Percentiles rank a stretch among this genome's conserved stretches.
Conservation (phyloP, 257 asterid genomes). For the Anisodus acutangulus region DNA sequence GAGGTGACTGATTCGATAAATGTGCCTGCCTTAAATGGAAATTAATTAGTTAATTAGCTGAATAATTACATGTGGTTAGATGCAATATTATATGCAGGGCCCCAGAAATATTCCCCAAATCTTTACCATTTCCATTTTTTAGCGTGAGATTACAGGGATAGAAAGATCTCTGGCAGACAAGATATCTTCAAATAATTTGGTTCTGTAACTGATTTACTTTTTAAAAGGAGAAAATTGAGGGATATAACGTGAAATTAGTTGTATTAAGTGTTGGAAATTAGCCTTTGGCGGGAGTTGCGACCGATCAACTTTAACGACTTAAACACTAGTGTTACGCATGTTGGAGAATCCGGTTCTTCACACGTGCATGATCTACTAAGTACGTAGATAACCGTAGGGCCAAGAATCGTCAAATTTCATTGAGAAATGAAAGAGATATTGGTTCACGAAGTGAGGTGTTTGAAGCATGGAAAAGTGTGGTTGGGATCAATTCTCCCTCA, state of each 20-base stretch:
- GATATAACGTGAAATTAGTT: neutral
- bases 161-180: conserved; percentile 33
- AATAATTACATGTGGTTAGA: conserved; percentile 29
- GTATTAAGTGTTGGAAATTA: too few relatives aligned
- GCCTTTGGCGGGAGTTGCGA: too few relatives aligned
- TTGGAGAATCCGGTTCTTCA: too few relatives aligned
- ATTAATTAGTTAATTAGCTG: neutral
- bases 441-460: too few relatives aligned
- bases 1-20: conserved; percentile 11
- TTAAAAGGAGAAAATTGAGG: neutral
- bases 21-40: neutral
- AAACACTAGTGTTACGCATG: too few relatives aligned
- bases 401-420: too few relatives aligned
- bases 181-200: conserved; percentile 32
- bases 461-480: too few relatives aligned
- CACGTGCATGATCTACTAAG: too few relatives aligned
- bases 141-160: conserved; percentile 37
- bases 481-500: too few relatives aligned
- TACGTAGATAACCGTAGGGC: too few relatives aligned
- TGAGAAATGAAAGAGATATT: too few relatives aligned
- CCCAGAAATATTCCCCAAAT: conserved; percentile 57
- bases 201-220: conserved; percentile 3
- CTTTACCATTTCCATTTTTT: conserved; percentile 42
- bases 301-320: too few relatives aligned
- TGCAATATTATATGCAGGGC: conserved; percentile 16